These are phyloP conservation scores for Zymoseptoria crescenta DNA, from an alignment of 2,329 filamentous ascomycete species.

Conservation along the genomic window DNA sequence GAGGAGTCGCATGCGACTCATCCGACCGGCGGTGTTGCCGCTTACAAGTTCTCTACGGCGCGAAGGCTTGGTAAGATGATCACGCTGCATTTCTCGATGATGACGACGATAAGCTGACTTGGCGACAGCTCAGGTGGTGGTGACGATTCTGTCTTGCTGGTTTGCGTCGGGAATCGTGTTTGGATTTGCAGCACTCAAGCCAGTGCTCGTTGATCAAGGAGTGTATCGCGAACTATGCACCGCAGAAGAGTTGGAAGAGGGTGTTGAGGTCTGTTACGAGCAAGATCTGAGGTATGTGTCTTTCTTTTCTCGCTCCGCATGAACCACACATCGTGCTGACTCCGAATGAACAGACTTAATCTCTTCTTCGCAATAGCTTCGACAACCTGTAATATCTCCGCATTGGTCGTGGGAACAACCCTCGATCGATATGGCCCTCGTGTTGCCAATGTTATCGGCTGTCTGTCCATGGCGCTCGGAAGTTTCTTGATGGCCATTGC, in stretches of 20 bases:
- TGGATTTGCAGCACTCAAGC: constrained; percentile 77
- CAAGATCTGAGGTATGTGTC: constrained; percentile 43
- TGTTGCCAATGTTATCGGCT: constrained; percentile 63
- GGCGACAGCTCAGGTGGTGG: constrained; percentile 55
- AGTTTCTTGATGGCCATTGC: constrained; percentile 64
- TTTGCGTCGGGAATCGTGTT: constrained; percentile 74
- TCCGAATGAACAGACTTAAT: constrained; percentile 49
- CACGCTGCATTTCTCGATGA: neutral
- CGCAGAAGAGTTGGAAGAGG: constrained; percentile 41
- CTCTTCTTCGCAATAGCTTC: constrained; percentile 88
- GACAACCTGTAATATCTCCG: constrained; percentile 78
- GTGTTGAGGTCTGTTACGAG: constrained; percentile 46
- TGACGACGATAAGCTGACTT: constrained; percentile 1
- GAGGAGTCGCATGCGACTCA: constrained; percentile 33
- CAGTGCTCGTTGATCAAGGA: constrained; percentile 64
- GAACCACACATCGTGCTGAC: neutral
- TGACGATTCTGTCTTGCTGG: constrained; percentile 65
- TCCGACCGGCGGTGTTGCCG: constrained; percentile 35
- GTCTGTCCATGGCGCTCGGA: constrained; percentile 59
- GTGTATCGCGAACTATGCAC: constrained; percentile 62
- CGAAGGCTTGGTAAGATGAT: constrained; percentile 25
- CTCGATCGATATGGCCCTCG: constrained; percentile 76
- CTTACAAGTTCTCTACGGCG: constrained; percentile 41
- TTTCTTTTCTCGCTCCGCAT: neutral
- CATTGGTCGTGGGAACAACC: constrained; percentile 75